Conservation (phyloP, 2,329 filamentous ascomycete genomes). For the Alternaria rosae region DNA sequence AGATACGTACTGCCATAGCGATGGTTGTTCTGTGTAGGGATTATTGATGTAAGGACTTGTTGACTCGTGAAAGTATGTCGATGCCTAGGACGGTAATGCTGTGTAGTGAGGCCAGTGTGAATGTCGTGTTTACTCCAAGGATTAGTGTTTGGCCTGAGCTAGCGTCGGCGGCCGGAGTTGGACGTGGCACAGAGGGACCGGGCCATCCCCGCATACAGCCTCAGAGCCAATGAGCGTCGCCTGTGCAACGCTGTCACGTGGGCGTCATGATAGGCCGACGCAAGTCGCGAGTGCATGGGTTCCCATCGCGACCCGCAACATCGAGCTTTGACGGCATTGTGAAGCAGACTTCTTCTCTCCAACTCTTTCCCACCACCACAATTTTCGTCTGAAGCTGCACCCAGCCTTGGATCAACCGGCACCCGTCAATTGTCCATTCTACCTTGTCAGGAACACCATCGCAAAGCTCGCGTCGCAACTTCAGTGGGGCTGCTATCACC, state of each 20-base stretch:
- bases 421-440: constrained; percentile 15
- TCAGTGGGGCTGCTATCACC: constrained; percentile 19
- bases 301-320: constrained; percentile 6
- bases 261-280: constrained; percentile 33
- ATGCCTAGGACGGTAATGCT: constrained; percentile 3
- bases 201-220: constrained; percentile 1
- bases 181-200: not conserved
- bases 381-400: constrained; percentile 17
- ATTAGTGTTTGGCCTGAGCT: constrained; percentile 25
- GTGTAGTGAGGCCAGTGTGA: constrained; percentile 7
- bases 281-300: constrained; percentile 12
- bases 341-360: not conserved
- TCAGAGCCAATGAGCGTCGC: constrained; percentile 6
- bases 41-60: constrained; percentile 13
- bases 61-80: not conserved
- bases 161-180: constrained; percentile 17
- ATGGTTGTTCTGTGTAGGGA: constrained; percentile 16
- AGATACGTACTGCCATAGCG: constrained; percentile 41
- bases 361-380: not conserved
- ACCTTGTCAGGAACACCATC: not conserved
- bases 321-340: constrained; percentile 6
- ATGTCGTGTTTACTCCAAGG: constrained; percentile 23
- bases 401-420: not conserved
- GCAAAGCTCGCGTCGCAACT: constrained; percentile 17
- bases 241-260: constrained; percentile 32